Percentiles rank a stretch among this genome's conserved stretches.
phyloP scores from a whole-genome alignment of 176 grass and related monocot species.

The Cenchrus purpureus region DNA sequence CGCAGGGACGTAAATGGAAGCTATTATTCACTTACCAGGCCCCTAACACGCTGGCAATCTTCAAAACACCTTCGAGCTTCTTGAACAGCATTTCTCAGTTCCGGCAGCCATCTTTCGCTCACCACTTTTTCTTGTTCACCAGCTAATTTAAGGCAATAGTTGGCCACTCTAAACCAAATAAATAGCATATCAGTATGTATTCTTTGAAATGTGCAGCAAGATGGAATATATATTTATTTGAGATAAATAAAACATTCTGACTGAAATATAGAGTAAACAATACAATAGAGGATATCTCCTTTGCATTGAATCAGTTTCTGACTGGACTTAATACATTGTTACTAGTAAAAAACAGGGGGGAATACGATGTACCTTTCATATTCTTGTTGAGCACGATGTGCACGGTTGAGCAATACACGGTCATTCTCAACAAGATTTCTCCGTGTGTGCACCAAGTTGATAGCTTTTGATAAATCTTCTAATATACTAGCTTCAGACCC shows the following conservation, averaged over 20 bases:
- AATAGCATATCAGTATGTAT: conserved; percentile 28
- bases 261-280: too few species aligned
- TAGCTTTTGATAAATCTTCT: conserved; percentile 93
- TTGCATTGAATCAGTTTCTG: not conserved
- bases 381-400: conserved; percentile 88
- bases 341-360: not conserved
- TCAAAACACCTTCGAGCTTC: conserved; percentile 83
- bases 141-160: conserved; percentile 92
- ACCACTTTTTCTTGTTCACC: conserved; percentile 88
- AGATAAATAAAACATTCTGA: not conserved
- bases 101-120: conserved; percentile 78
- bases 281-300: not conserved
- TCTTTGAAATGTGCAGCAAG: conserved; percentile 12
- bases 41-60: conserved; percentile 77
- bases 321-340: conserved; percentile 21
- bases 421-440: conserved; percentile 90
- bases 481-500: conserved; percentile 95
- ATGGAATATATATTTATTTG: conserved; percentile 5
- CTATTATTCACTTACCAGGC: conserved; percentile 64
- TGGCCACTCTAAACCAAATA: conserved; percentile 72
- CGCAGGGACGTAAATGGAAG: conserved; percentile 4
- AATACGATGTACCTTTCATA: conserved; percentile 69
- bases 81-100: conserved; percentile 80
- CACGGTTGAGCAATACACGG: conserved; percentile 85
- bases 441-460: conserved; percentile 74